Percentiles rank a stretch among this genome's conserved stretches.
These are phyloP conservation scores for Rosa chinensis DNA, from an alignment of 306 rosid genomes.

Conservation along the genomic window DNA sequence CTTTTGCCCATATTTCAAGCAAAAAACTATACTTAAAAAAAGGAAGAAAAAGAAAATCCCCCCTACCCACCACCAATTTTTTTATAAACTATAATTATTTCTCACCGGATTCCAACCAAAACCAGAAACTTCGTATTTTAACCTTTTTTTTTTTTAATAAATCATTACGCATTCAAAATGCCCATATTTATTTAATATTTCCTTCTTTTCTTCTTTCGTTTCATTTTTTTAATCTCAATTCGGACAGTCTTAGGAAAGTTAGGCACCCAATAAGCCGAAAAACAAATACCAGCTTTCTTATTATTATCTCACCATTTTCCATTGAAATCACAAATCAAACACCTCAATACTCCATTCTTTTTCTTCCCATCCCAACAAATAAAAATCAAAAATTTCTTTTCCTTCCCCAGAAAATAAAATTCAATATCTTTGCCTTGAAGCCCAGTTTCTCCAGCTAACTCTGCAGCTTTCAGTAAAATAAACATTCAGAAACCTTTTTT, in stretches of 20 bases:
- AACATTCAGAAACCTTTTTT: slow-evolving; percentile 19
- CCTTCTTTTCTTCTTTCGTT: slow-evolving; percentile 23
- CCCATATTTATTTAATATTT: slow-evolving; percentile 40
- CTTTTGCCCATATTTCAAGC: slow-evolving; percentile 47
- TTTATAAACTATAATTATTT: slow-evolving; percentile 41
- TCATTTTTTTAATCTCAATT: slow-evolving; percentile 59
- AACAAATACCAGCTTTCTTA: slow-evolving; percentile 53
- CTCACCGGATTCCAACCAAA: slow-evolving; percentile 75
- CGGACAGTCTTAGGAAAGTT: slow-evolving; percentile 66
- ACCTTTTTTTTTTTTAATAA: slow-evolving; percentile 9
- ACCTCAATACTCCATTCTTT: slow-evolving; percentile 39
- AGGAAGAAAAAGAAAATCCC: slow-evolving; percentile 43
- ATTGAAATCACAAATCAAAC: slow-evolving; percentile 44
- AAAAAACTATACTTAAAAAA: slow-evolving; percentile 26
- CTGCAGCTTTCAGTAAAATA: slow-evolving; percentile 23
- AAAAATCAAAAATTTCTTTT: slow-evolving; percentile 31
- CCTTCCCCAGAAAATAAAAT: slow-evolving; percentile 22
- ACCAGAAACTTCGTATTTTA: slow-evolving; percentile 40
- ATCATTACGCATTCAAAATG: slow-evolving; percentile 39
- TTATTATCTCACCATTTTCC: slow-evolving; percentile 59
- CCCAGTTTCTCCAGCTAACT: slow-evolving; percentile 32
- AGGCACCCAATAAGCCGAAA: slow-evolving; percentile 67
- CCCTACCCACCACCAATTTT: slow-evolving; percentile 61
- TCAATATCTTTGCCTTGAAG: slow-evolving; percentile 21
- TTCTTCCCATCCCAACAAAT: slow-evolving; percentile 27